Evolutionary conservation across 768 basidiomycete species (phyloP).

Genomic region (Porpolomopsis calyptriformis): DNA sequence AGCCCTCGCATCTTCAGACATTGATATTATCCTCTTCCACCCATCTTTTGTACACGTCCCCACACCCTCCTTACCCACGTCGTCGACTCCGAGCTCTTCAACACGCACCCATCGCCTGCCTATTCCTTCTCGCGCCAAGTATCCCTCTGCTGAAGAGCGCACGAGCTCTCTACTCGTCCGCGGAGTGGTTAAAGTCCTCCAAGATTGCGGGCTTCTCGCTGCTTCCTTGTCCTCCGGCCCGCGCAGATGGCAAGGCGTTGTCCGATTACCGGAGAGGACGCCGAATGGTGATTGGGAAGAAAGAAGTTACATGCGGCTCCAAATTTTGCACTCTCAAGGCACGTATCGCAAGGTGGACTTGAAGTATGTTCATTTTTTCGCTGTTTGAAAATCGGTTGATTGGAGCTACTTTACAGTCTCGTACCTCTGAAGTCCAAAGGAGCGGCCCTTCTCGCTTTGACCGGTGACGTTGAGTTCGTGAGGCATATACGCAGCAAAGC

Average conservation of each 20-base stretch:
- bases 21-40: constrained; percentile 36
- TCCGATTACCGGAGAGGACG: constrained; percentile 32
- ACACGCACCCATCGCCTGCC: constrained; percentile 3
- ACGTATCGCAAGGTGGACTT: constrained; percentile 30
- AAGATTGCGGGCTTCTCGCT: constrained; percentile 31
- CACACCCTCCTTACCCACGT: constrained; percentile 20
- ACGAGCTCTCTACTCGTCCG: background rate
- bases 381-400: background rate
- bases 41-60: constrained; percentile 35
- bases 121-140: constrained; percentile 3
- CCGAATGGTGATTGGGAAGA: constrained; percentile 13
- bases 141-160: background rate
- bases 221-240: constrained; percentile 21
- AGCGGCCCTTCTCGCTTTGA: constrained; percentile 41
- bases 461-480: constrained; percentile 45
- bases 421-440: constrained; percentile 40
- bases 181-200: background rate
- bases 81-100: constrained; percentile 4
- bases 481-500: constrained; percentile 35
- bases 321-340: constrained; percentile 24
- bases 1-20: constrained; percentile 22
- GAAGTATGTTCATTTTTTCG: constrained; percentile 21
- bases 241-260: constrained; percentile 42
- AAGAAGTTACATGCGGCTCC: constrained; percentile 17
- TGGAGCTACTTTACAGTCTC: constrained; percentile 20